phyloP scores from a whole-genome alignment of 2,329 filamentous ascomycete species.

The Lachnellula occidentalis region DNA sequence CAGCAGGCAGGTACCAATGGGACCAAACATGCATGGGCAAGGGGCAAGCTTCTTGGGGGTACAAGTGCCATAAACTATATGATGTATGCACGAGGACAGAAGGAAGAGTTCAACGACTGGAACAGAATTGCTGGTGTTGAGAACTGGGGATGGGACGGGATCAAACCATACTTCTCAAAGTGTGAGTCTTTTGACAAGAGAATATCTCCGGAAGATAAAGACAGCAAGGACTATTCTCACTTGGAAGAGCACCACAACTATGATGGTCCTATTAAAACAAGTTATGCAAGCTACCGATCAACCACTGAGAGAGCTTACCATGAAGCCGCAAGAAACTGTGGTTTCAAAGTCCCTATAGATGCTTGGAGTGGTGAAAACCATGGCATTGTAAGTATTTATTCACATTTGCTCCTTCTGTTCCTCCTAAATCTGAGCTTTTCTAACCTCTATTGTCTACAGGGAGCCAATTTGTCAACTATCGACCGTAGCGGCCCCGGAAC shows the following conservation, averaged over 20 bases:
- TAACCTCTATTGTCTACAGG: too few relatives aligned
- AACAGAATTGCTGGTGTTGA: slow-evolving; percentile 33
- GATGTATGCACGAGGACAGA: slow-evolving; percentile 22
- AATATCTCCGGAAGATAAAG: background rate
- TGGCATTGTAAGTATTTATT: background rate
- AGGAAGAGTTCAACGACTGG: slow-evolving; percentile 36
- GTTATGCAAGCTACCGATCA: slow-evolving; percentile 11
- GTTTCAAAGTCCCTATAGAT: slow-evolving; percentile 8
- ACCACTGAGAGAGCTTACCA: slow-evolving; percentile 10
- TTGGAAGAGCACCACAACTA: slow-evolving; percentile 10
- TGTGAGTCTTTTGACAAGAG: slow-evolving; percentile 17
- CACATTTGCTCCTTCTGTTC: too few relatives aligned
- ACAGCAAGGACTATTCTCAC: slow-evolving; percentile 8
- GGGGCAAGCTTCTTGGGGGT: slow-evolving; percentile 34
- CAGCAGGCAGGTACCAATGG: background rate
- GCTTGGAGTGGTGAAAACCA: slow-evolving; percentile 16
- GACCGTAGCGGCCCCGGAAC: slow-evolving; percentile 11
- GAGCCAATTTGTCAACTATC: slow-evolving; percentile 8
- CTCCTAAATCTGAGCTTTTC: too few relatives aligned
- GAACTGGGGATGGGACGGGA: slow-evolving; percentile 37
- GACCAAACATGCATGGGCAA: slow-evolving; percentile 14
- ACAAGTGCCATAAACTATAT: slow-evolving; percentile 34
- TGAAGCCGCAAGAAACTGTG: background rate
- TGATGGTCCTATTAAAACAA: slow-evolving; percentile 15
- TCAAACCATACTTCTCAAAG: slow-evolving; percentile 39